Base-by-base conservation (phyloP, 192 early-diverging fungal species). In the Linderina pennispora region DNA sequence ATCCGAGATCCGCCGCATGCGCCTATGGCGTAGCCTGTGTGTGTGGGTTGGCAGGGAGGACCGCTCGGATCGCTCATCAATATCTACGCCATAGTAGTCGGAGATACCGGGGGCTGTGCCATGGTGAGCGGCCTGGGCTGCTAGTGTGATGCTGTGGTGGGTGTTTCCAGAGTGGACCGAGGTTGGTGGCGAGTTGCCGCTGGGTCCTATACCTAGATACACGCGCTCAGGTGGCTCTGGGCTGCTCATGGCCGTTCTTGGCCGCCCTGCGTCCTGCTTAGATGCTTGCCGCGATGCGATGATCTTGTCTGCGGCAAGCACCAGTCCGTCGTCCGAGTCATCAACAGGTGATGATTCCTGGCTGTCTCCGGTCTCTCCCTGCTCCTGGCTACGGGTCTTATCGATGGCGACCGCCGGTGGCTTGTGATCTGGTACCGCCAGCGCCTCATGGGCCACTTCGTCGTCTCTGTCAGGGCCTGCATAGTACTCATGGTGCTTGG, bases 251-350 rank as follows among this genome's bases (percentile, higher is more conserved):
- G 43, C 25, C 0, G 67, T 52, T 55, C 28, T 39, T 36, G 2
- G 43, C 25, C 0, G 67, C 48, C 17, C 48, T 16, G 5, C 31
- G 39, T 15, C 60, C 55, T n/a, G 37, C 18, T 25, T 48, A 22
- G 65, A 50, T 3, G 47, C 51, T 3, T 22, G 38, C 18, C 26
- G 21, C 8, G 59, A 59, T 3, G 41, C 43, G 21, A 62, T 62
- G 8, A 13, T 22, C 10, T 47, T 37, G 33, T 62, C 67, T 8
- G 56, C 67, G 2, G 54, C 45, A 33, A 71, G 48, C 23, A 60
- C 23, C 48, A 71, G 45, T 0, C 60, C 67, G 17, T 43, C 25
- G 13, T 55, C 53, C 1, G 41, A 25, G 1, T 48, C 28, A 31
- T 31, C 28, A 11, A 31, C 28, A 31, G 28, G 28, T 11, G 28